Conservation (phyloP, 352 stramenopile genomes). For the Pythium vanterpoolii region DNA sequence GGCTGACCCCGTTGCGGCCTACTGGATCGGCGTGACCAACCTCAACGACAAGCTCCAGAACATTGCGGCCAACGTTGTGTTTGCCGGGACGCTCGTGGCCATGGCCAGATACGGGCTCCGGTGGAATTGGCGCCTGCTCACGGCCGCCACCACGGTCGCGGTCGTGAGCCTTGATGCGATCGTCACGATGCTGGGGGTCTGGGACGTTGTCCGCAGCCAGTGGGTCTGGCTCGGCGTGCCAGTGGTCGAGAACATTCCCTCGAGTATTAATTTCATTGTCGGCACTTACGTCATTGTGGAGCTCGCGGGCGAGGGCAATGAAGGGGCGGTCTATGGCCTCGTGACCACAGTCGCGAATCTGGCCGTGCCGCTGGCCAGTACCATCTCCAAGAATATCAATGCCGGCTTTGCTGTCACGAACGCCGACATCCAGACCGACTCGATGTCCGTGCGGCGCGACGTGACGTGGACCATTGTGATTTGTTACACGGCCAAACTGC, state of each 20-base stretch:
- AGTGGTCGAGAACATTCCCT: conserved; percentile 27
- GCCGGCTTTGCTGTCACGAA: conserved; percentile 23
- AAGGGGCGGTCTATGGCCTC: conserved; percentile 28
- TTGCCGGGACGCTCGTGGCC: conserved; percentile 12
- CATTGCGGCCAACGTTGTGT: conserved; percentile 17
- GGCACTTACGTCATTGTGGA: conserved; percentile 20
- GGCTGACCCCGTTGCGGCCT: conserved; percentile 5
- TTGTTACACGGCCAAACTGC: conserved; percentile 21
- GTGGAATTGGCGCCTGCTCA: conserved; percentile 37
- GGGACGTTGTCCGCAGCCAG: conserved; percentile 35
- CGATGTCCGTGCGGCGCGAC: conserved; percentile 14
- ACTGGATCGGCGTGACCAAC: conserved; percentile 21
- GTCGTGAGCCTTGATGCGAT: conserved; percentile 28
- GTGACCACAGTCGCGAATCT: conserved; percentile 27
- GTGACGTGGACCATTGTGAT: conserved; percentile 19
- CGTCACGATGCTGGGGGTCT: conserved; percentile 29
- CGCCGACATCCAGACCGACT: conserved; percentile 23
- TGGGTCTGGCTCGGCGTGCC: conserved; percentile 38
- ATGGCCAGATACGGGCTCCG: conserved; percentile 26
- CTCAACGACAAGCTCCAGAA: conserved; percentile 23
- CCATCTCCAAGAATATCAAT: conserved; percentile 25
- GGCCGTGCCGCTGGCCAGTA: conserved; percentile 18
- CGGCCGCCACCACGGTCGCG: conserved; percentile 20
- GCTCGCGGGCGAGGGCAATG: conserved; percentile 20
- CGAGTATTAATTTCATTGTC: conserved; percentile 27